phyloP scores from a whole-genome alignment of 2,329 filamentous ascomycete species.

The Tolypocladium pustulatum region DNA sequence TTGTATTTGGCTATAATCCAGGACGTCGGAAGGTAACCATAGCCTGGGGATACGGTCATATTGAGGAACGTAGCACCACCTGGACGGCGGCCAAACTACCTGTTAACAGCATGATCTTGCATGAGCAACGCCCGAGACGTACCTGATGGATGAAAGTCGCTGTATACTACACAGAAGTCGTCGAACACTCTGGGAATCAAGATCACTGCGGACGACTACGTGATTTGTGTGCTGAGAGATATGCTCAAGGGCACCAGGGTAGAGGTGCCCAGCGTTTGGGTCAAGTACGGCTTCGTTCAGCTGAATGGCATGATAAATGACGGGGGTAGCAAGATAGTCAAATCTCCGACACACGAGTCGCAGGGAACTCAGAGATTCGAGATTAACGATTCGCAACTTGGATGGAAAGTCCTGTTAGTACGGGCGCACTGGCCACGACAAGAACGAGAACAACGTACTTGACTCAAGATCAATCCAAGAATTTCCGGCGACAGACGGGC shows the following conservation, averaged over 20 bases:
- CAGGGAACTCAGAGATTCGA: not conserved
- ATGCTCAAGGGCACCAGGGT: slow-evolving; percentile 21
- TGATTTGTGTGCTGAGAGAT: slow-evolving; percentile 28
- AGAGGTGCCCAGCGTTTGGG: slow-evolving; percentile 18
- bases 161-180: slow-evolving; percentile 23
- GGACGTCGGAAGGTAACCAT: slow-evolving; percentile 29
- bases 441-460: not conserved
- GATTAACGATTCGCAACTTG: not conserved
- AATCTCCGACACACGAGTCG: slow-evolving; percentile 1
- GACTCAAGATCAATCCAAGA: not conserved
- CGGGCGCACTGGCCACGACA: not conserved
- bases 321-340: slow-evolving; percentile 24
- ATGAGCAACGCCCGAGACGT: slow-evolving; percentile 4
- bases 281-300: slow-evolving; percentile 27
- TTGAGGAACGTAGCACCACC: slow-evolving; percentile 26
- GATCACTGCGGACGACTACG: slow-evolving; percentile 27
- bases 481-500: not conserved
- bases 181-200: slow-evolving; percentile 25
- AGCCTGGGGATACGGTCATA: slow-evolving; percentile 14
- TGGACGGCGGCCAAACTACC: slow-evolving; percentile 7
- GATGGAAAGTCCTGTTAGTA: not conserved
- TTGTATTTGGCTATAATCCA: slow-evolving; percentile 19
- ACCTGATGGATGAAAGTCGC: slow-evolving; percentile 29
- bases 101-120: not conserved
- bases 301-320: slow-evolving; percentile 27